Conservation (phyloP, 2,329 filamentous ascomycete genomes). For the Ophiostoma tasmaniense region DNA sequence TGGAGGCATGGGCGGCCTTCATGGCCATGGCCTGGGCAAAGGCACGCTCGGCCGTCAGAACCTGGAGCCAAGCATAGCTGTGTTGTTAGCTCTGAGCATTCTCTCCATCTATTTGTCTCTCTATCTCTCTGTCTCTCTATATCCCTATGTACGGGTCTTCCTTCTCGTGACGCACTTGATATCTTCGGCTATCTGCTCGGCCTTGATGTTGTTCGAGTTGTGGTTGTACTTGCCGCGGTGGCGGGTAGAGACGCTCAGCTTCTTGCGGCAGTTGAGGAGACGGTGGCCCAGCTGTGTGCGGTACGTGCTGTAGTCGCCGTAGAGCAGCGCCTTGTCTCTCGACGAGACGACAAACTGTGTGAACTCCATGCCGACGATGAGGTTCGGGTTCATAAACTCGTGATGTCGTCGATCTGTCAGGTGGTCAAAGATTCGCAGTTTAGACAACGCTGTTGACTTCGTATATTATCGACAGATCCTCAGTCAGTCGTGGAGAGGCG, state of each 20-base stretch:
- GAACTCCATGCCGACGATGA: conserved; percentile 57
- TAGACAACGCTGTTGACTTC: background rate
- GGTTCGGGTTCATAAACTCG: background rate
- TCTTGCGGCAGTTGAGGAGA: conserved; percentile 74
- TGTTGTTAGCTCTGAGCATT: conserved; percentile 9
- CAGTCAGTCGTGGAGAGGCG: background rate
- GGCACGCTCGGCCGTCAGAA: conserved; percentile 80
- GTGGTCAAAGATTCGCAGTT: background rate
- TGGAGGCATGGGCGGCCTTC: conserved; percentile 72
- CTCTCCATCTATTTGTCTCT: background rate
- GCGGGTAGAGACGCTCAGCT: conserved; percentile 72
- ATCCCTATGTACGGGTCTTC: too few relatives aligned
- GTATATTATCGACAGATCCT: background rate
- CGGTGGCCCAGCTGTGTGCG: conserved; percentile 70
- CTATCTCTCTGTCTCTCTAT: background rate
- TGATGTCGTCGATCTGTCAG: background rate
- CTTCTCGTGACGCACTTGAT: conserved; percentile 48
- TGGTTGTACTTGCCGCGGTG: conserved; percentile 74
- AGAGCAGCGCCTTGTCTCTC: conserved; percentile 73
- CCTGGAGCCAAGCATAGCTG: conserved; percentile 68
- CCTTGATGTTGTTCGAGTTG: conserved; percentile 53
- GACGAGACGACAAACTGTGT: conserved; percentile 73
- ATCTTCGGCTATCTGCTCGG: conserved; percentile 65
- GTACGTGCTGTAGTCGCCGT: conserved; percentile 84
- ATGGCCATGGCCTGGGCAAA: conserved; percentile 96